Evolutionary conservation across 495 filamentous ascomycete species (phyloP).

Genomic region (Bathelium albidoporum): DNA sequence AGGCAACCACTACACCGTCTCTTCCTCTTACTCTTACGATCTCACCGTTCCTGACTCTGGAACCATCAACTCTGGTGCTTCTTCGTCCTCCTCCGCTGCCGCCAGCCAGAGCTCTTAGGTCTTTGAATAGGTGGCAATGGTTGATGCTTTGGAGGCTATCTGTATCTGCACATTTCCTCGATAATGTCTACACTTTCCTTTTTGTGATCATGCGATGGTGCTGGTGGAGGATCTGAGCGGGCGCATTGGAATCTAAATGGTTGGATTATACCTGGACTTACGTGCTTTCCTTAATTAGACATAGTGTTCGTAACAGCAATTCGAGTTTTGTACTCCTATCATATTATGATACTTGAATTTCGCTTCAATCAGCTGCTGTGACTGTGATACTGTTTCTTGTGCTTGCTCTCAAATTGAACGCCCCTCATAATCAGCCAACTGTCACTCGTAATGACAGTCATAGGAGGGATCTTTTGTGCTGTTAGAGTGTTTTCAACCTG

Average conservation of each 20-base stretch:
- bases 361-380: no score
- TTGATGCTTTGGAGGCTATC: background rate
- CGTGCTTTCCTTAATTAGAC: background rate
- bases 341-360: no score
- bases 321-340: background rate
- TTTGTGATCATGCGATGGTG: background rate
- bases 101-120: background rate
- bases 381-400: no score
- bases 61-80: background rate
- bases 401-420: no score
- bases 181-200: background rate
- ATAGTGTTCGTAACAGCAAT: background rate
- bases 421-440: no score
- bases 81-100: background rate
- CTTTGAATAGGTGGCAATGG: background rate
- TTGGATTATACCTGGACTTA: background rate
- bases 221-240: background rate
- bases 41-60: constrained; percentile 6
- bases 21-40: constrained; percentile 5
- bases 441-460: no score
- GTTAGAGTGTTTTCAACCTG: no score
- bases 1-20: constrained; percentile 11
- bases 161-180: background rate
- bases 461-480: no score
- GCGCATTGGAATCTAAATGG: background rate